These are phyloP conservation scores for Verticillium isaacii DNA, from an alignment of 2,329 filamentous ascomycete genomes.

Conservation along the genomic window DNA sequence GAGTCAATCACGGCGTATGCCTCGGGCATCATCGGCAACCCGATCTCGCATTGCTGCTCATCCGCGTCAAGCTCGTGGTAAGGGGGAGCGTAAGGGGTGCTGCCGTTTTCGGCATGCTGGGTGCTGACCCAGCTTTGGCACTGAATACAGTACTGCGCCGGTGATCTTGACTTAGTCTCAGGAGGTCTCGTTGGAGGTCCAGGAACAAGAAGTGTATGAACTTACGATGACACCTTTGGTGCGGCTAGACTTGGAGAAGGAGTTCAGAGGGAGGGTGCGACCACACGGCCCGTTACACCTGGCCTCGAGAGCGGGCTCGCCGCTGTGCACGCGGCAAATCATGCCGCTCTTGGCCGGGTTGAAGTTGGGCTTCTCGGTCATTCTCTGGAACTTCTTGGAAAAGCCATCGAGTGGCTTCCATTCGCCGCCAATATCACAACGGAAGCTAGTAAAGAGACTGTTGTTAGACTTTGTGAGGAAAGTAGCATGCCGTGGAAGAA, in stretches of 20 bases:
- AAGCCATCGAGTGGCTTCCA: conserved; percentile 26
- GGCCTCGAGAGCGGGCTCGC: conserved; percentile 18
- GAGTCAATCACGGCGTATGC: conserved; percentile 1
- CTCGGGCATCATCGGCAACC: conserved; percentile 1
- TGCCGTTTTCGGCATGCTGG: conserved; percentile 23
- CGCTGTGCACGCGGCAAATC: conserved; percentile 28
- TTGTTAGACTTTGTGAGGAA: too few relatives aligned
- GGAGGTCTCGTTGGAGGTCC: neutral
- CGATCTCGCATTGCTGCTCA: conserved; percentile 4
- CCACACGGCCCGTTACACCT: conserved; percentile 25
- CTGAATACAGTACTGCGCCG: conserved; percentile 24
- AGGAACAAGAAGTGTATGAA: neutral
- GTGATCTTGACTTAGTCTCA: neutral
- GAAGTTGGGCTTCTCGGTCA: conserved; percentile 17
- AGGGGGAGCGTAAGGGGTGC: conserved; percentile 7
- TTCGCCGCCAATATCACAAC: conserved; percentile 29
- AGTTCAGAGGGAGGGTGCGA: conserved; percentile 17
- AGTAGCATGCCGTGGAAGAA: neutral
- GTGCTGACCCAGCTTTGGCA: conserved; percentile 30
- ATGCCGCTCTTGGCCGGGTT: conserved; percentile 27
- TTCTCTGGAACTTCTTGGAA: conserved; percentile 24
- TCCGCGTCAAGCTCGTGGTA: conserved; percentile 1
- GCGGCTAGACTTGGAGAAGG: conserved; percentile 25
- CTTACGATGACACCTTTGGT: conserved; percentile 24
- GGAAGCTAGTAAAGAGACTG: neutral